Evolutionary conservation across 495 filamentous ascomycete genomes (phyloP).

Genomic region (Melanomma pulvis-pyrius): DNA sequence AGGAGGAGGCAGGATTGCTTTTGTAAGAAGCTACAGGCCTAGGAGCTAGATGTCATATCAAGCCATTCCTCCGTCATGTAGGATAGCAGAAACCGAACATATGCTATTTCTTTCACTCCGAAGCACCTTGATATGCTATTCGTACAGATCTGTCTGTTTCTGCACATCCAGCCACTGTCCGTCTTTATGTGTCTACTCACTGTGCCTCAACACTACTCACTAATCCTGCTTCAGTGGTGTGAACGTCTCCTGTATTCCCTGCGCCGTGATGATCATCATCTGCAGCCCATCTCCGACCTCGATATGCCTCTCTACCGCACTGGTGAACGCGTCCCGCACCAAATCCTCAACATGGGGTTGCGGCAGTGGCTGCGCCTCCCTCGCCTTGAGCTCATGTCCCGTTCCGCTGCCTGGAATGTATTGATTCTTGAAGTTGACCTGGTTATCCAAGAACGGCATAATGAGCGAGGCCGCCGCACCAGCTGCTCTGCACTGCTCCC

Average conservation of each 20-base stretch:
- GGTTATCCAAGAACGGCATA: conserved; percentile 98
- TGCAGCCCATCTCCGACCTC: conserved; percentile 97
- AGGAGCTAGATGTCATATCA: neutral
- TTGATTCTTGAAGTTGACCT: conserved; percentile 99
- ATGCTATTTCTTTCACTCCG: neutral
- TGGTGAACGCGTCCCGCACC: conserved; percentile 96
- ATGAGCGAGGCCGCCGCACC: conserved; percentile 96
- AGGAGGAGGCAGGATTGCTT: no score
- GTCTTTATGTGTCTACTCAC: neutral
- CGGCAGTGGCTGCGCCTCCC: conserved; percentile 67
- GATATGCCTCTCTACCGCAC: conserved; percentile 96
- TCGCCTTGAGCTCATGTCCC: conserved; percentile 75
- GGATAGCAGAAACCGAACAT: neutral
- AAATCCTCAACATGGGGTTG: conserved; percentile 76
- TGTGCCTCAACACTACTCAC: neutral
- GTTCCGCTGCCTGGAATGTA: conserved; percentile 85
- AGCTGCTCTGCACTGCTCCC: conserved; percentile 92
- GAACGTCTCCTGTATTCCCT: conserved; percentile 85
- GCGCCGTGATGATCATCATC: conserved; percentile 86
- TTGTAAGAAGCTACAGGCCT: neutral
- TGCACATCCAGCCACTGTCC: neutral
- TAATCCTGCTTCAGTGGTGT: conserved; percentile 88
- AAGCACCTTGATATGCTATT: conserved; percentile 8
- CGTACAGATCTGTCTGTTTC: neutral
- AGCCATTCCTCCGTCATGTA: neutral